Percentiles rank a stretch among this genome's conserved stretches.
These are phyloP conservation scores for Posidonia australis DNA, from an alignment of 106 monocot species.

Conservation along the genomic window DNA sequence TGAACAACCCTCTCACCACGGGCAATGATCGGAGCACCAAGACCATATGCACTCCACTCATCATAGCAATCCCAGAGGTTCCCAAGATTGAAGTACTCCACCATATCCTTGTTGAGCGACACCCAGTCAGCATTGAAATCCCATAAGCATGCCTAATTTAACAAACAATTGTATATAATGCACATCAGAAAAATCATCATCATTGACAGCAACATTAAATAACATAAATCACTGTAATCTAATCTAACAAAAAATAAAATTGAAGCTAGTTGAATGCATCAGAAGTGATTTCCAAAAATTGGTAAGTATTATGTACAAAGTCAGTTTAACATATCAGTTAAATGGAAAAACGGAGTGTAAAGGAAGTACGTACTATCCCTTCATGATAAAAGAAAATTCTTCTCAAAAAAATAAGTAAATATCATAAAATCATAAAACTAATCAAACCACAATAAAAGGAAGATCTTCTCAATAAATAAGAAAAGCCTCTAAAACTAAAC, in stretches of 20 bases:
- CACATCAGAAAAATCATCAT: neutral
- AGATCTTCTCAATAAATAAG: neutral
- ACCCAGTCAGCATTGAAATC: conserved; percentile 7
- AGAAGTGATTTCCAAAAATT: no score
- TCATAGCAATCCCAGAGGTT: conserved; percentile 76
- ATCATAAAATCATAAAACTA: neutral
- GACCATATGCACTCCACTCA: conserved; percentile 82
- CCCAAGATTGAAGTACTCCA: conserved; percentile 46
- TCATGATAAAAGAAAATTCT: neutral
- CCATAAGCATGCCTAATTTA: conserved; percentile 5
- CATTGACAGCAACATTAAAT: neutral
- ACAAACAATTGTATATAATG: neutral
- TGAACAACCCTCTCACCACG: conserved; percentile 28
- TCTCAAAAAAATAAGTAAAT: neutral
- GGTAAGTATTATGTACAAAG: no score
- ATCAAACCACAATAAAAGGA: neutral
- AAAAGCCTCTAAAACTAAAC: neutral
- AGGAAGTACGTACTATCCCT: no score
- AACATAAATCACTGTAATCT: neutral
- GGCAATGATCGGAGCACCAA: conserved; percentile 29
- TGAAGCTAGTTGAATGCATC: no score
- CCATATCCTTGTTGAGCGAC: neutral
- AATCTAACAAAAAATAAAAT: neutral
- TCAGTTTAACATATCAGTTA: no score
- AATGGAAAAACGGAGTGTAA: neutral